Conservation (phyloP, 306 rosid genomes). For the Biancaea sappan region DNA sequence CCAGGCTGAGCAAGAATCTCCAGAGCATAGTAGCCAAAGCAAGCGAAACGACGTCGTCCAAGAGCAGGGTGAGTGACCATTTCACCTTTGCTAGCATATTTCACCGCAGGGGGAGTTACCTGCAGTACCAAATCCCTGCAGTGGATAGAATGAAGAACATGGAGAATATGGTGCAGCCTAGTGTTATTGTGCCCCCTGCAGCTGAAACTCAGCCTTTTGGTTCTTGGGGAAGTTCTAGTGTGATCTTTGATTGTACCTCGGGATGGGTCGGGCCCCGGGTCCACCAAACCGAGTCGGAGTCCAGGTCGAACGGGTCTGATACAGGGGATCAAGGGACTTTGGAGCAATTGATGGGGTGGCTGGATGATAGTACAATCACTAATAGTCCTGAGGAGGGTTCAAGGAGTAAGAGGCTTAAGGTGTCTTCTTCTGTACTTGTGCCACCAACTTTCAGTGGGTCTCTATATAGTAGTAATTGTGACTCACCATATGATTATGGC, state of each 20-base stretch:
- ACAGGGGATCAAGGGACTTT: constrained; percentile 52
- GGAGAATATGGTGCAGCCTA: constrained; percentile 79
- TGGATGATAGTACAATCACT: constrained; percentile 45
- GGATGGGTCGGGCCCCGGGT: constrained; percentile 60
- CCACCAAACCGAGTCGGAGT: constrained; percentile 54
- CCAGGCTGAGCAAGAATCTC: constrained; percentile 80
- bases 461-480: constrained; percentile 28
- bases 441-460: constrained; percentile 72
- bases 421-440: constrained; percentile 86
- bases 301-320: constrained; percentile 58
- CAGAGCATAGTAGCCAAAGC: constrained; percentile 71
- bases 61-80: constrained; percentile 87
- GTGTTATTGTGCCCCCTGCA: constrained; percentile 74
- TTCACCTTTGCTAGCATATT: constrained; percentile 84
- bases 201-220: not conserved
- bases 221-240: constrained; percentile 59
- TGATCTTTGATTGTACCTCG: constrained; percentile 58
- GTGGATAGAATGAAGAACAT: constrained; percentile 45
- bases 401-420: constrained; percentile 84
- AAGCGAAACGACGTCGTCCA: constrained; percentile 53
- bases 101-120: constrained; percentile 48
- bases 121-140: constrained; percentile 40
- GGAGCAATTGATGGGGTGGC: constrained; percentile 53
- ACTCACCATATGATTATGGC: constrained; percentile 44
- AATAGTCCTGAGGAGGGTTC: constrained; percentile 47